Evolutionary conservation across 495 filamentous ascomycete genomes (phyloP).

Genomic region (Talaromyces borbonicus): DNA sequence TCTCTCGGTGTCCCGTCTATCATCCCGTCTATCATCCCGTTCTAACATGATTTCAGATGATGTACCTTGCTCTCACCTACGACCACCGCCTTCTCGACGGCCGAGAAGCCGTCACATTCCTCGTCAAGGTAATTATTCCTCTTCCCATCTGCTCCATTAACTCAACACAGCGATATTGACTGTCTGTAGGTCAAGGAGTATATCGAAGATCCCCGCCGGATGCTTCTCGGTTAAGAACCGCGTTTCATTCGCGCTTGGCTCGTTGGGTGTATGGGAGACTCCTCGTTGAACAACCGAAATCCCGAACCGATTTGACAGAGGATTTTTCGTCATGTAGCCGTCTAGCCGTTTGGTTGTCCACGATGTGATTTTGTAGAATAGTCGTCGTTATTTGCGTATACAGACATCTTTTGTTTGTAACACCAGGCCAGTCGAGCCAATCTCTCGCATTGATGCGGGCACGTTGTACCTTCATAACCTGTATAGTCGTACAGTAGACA

Average conservation of each 20-base stretch:
- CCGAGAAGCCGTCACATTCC: constrained; percentile 91
- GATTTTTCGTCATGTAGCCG: too few relatives aligned
- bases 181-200: constrained; percentile 69
- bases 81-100: constrained; percentile 94
- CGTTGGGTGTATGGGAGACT: too few relatives aligned
- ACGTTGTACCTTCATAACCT: too few relatives aligned
- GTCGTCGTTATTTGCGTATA: constrained; percentile 1
- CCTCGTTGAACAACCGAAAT: too few relatives aligned
- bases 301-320: too few relatives aligned
- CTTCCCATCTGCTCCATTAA: neutral
- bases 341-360: neutral
- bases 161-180: constrained; percentile 3
- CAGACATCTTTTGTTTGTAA: constrained; percentile 10
- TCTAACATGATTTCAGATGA: constrained; percentile 53
- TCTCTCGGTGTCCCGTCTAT: neutral
- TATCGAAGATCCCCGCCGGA: constrained; percentile 90
- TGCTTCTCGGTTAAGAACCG: constrained; percentile 56
- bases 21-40: constrained; percentile 9
- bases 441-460: too few relatives aligned
- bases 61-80: constrained; percentile 96
- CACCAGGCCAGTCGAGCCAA: constrained; percentile 18
- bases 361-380: neutral
- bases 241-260: too few relatives aligned
- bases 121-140: constrained; percentile 86
- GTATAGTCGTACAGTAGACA: too few relatives aligned